Conservation (phyloP, 257 asterid species). For the Schizonepeta tenuifolia region DNA sequence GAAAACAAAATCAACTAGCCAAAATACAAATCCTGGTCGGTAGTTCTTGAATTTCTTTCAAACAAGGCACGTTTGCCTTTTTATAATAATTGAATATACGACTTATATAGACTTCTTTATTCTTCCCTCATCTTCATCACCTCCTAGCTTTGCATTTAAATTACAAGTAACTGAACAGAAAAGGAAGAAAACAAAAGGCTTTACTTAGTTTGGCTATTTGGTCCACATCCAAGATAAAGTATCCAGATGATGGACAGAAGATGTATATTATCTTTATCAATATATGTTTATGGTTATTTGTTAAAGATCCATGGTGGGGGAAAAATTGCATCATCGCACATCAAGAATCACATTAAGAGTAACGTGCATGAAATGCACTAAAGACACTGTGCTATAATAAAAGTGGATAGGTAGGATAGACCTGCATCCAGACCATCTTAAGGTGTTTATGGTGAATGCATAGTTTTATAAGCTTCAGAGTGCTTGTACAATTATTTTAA, state of each 20-base stretch:
- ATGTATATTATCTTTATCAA: neutral
- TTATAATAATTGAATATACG: slow-evolving; percentile 23
- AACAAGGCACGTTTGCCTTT: slow-evolving; percentile 11
- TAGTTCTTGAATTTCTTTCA: slow-evolving; percentile 1
- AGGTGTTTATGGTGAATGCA: neutral
- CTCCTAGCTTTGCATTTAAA: neutral
- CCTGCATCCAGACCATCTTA: neutral
- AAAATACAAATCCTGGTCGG: neutral
- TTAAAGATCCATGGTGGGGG: neutral
- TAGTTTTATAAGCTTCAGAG: neutral
- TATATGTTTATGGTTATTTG: neutral
- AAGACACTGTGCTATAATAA: neutral
- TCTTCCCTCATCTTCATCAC: slow-evolving; percentile 8
- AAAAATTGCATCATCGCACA: neutral
- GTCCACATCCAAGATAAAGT: neutral
- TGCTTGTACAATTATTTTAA: neutral
- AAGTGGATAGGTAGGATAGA: neutral
- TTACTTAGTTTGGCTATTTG: neutral
- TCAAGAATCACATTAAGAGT: neutral
- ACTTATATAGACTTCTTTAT: neutral
- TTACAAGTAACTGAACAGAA: neutral
- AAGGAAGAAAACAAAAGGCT: neutral
- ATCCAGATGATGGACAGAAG: neutral
- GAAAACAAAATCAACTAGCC: neutral
- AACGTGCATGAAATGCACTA: neutral